Conservation (phyloP, 345 rosid species). For the Pugionium cornutum region DNA sequence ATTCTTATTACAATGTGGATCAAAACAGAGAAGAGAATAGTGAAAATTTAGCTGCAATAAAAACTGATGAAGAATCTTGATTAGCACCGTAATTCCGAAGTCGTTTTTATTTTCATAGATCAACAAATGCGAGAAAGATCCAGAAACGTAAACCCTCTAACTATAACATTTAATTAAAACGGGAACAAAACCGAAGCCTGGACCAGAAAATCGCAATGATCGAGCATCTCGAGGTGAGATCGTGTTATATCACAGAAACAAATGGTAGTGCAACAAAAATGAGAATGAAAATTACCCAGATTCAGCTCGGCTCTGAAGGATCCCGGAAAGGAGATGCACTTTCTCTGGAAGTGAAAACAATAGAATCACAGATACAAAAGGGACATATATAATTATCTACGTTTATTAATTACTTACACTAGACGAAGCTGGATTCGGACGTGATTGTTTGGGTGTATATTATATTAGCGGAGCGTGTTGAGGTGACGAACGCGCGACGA, state of each 20-base stretch:
- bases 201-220: slow-evolving; percentile 1
- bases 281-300: slow-evolving; percentile 36
- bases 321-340: slow-evolving; percentile 27
- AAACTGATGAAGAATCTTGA: background rate
- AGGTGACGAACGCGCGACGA: slow-evolving; percentile 19
- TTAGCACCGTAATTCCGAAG: background rate
- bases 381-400: slow-evolving; percentile 6
- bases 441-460: slow-evolving; percentile 32
- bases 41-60: slow-evolving; percentile 15
- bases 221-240: slow-evolving; percentile 5
- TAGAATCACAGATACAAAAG: slow-evolving; percentile 25
- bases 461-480: slow-evolving; percentile 26
- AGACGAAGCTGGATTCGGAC: slow-evolving; percentile 36
- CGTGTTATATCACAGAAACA: background rate
- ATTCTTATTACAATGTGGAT: slow-evolving; percentile 12
- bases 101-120: slow-evolving; percentile 12
- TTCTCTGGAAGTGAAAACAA: slow-evolving; percentile 23
- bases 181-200: slow-evolving; percentile 6
- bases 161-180: background rate
- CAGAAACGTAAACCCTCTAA: background rate
- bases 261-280: background rate
- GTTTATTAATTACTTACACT: background rate
- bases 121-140: slow-evolving; percentile 6
- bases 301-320: slow-evolving; percentile 31
- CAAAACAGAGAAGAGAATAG: slow-evolving; percentile 20